Conservation (phyloP, 2,329 filamentous ascomycete genomes). For the Monilinia fructigena region DNA sequence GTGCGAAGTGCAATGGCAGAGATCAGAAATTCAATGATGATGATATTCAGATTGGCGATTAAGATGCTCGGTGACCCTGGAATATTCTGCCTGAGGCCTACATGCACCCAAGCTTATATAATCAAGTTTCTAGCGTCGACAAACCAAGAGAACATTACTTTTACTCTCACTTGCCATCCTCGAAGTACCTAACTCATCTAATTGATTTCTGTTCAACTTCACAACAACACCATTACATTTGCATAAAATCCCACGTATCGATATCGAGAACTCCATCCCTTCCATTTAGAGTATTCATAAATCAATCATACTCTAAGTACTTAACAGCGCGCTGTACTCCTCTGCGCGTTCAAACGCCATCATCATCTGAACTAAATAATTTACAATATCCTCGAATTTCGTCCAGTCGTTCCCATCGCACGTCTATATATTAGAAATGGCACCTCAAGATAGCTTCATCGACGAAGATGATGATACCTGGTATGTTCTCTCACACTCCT, state of each 20-base stretch:
- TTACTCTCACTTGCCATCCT: constrained; percentile 13
- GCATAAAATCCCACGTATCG: constrained; percentile 18
- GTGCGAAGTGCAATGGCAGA: constrained; percentile 40
- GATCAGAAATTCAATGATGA: constrained; percentile 23
- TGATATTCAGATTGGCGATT: constrained; percentile 18
- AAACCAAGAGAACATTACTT: constrained; percentile 20
- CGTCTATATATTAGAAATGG: constrained; percentile 49
- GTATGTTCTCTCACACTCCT: constrained; percentile 46
- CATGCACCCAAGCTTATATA: constrained; percentile 13
- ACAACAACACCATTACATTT: constrained; percentile 12
- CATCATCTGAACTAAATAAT: constrained; percentile 3
- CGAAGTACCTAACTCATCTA: constrained; percentile 20
- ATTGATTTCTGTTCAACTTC: constrained; percentile 15
- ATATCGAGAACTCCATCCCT: constrained; percentile 6
- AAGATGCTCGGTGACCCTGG: background rate
- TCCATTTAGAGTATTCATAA: constrained; percentile 14
- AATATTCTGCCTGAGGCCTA: constrained; percentile 1
- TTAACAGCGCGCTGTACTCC: constrained; percentile 15
- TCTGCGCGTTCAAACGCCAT: constrained; percentile 16
- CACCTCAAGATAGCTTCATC: constrained; percentile 66
- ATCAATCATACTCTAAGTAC: constrained; percentile 10
- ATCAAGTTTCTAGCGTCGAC: constrained; percentile 15
- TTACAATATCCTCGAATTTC: constrained; percentile 13
- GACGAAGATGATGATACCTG: constrained; percentile 70
- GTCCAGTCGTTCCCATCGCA: background rate